Conservation (phyloP, 148 eudicot species). For the Arbutus unedo region DNA sequence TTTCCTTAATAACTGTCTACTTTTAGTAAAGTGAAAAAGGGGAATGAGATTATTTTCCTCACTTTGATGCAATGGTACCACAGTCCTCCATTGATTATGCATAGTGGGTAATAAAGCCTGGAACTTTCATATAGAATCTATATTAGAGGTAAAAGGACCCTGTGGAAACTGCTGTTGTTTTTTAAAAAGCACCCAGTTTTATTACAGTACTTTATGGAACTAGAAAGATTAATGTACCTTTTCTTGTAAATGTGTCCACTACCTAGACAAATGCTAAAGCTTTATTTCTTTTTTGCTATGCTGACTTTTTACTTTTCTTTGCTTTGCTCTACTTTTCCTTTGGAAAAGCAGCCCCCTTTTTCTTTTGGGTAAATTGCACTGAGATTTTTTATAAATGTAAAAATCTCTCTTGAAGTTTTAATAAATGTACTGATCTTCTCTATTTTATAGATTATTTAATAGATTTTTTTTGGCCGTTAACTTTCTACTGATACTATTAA, state of each 20-base stretch:
- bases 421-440: no score
- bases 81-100: background rate
- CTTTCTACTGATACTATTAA: no score
- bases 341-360: background rate
- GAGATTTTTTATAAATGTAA: no score
- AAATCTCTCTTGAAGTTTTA: no score
- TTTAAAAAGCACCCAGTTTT: background rate
- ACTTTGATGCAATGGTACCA: slow-evolving; percentile 20
- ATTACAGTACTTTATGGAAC: slow-evolving; percentile 19
- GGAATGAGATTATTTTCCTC: slow-evolving; percentile 9
- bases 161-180: slow-evolving; percentile 2
- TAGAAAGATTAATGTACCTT: slow-evolving; percentile 14
- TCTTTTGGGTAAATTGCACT: background rate
- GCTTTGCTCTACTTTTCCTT: background rate
- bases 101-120: slow-evolving; percentile 6
- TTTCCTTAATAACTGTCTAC: slow-evolving; percentile 5
- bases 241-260: slow-evolving; percentile 17
- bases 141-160: slow-evolving; percentile 6
- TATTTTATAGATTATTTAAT: no score
- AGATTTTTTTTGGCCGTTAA: no score
- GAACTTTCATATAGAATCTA: background rate
- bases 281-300: slow-evolving; percentile 13
- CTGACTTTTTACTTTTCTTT: slow-evolving; percentile 15
- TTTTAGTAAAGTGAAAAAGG: slow-evolving; percentile 14
- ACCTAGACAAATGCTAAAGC: slow-evolving; percentile 20